Base-by-base conservation (phyloP, 2,329 filamentous ascomycete species). In the Penicillium thymicola region DNA sequence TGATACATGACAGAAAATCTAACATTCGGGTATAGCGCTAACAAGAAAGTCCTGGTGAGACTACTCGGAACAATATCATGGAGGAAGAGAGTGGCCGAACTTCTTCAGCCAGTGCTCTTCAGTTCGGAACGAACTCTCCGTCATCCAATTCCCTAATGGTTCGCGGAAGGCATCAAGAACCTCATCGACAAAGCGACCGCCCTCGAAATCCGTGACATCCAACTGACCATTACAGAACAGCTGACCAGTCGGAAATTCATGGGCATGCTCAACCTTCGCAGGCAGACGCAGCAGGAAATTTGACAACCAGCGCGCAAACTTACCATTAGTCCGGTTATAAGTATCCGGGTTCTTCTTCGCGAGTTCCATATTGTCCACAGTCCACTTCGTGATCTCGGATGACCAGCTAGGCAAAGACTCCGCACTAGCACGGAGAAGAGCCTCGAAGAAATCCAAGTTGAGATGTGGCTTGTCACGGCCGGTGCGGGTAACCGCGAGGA, bases 381-480 rank as follows among this genome's bases (percentile, higher is more conserved):
- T 69, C 74, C 74, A 77, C 42, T 69, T 60, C 1, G 70, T 75
- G 23, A 77, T 66, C 30, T 74, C 70, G 0, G 67, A 38, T 5
- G 72, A 70, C 40, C 75, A 66, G 2, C 62, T 34, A 2, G 75
- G 75, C 6, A 76, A 53, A 5, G 73, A 76, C 46, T 76, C 72
- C 0, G 75, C 71, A 41, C 66, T 73, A 11, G 72, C 67, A 37
- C 74, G 74, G 5, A 77, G 36, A 7, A 77, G 65, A 5, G 68
- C 53, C 40, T 69, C 62, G 21, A 77, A 71, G 23, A 73, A 60
- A 0, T 61, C 55, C 1, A 64, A 52, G 34, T 71, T 61, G 5
- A 57, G 54, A 21, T 51, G 43, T 14, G 55, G 61, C 3, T 62
- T 65, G 9, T 67, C 50, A 1, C 61, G 65, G n/a, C 65, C 58